These are phyloP conservation scores for Arctium minus DNA, from an alignment of 129 eudicot genomes.

Conservation along the genomic window DNA sequence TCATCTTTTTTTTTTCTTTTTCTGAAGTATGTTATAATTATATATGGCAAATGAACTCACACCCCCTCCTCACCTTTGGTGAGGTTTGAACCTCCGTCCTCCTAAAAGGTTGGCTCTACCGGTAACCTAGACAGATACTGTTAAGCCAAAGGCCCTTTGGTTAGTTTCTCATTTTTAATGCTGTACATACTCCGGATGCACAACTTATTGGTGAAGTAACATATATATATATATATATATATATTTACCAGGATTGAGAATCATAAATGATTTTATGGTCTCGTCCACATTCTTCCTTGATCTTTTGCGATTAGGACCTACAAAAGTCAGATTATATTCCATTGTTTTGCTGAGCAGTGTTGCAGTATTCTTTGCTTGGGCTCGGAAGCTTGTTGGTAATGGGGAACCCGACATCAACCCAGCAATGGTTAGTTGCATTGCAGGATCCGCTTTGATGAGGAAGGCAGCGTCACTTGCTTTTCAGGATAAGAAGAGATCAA, in stretches of 20 bases:
- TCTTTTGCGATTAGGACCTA: background rate
- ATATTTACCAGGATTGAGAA: background rate
- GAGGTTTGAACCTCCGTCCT: background rate
- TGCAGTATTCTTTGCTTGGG: constrained; percentile 89
- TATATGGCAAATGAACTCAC: background rate
- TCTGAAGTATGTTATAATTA: background rate
- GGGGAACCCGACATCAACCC: constrained; percentile 44
- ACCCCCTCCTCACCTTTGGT: background rate
- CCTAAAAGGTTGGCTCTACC: background rate
- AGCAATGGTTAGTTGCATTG: constrained; percentile 65
- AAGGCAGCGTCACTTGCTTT: constrained; percentile 90
- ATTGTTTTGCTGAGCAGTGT: constrained; percentile 46
- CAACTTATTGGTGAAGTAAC: background rate
- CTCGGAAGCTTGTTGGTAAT: constrained; percentile 49
- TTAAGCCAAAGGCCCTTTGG: background rate
- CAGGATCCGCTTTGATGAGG: constrained; percentile 81
- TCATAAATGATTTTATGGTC: background rate
- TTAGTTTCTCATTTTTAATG: background rate
- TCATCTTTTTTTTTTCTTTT: background rate
- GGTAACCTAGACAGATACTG: background rate
- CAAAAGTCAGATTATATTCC: background rate
- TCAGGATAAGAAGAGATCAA: constrained; percentile 66
- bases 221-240: too few species aligned
- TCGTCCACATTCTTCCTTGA: background rate
- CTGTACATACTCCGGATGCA: background rate